Base-by-base conservation (phyloP, 352 stramenopile genomes). In the Hyaloperonospora brassicae region DNA sequence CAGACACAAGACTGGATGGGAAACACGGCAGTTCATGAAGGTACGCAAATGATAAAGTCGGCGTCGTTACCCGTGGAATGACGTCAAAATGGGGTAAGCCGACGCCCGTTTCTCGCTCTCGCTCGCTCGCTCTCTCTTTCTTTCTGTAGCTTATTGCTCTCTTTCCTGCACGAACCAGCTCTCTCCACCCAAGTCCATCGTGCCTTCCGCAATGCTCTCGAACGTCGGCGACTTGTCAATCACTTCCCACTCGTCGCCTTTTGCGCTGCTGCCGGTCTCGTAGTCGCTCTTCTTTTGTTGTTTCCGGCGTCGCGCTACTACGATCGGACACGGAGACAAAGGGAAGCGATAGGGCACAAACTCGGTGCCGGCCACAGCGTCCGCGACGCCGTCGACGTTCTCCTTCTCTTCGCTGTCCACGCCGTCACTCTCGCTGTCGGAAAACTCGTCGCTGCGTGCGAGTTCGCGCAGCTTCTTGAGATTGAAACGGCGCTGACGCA, bases 191-290 rank as follows among this genome's bases (percentile, higher is more conserved):
- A 79, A 57, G 34, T 80, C 67, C 27, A 57, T 55, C 53, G 63
- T 73, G 57, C 70, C 62, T 22, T 77, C 57, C 24, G 46, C 59
- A 5, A 84, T 57, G 45, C 68, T 77, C 54, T 86, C 74, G 53
- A 81, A 87, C 8, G 79, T 89, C 22, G 79, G 79, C 4, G 79
- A 89, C 67, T 85, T 87, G 69, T 89, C 74, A 21, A 89, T 62
- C 14, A 89, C 72, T 35, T 79, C 83, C 79, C 79, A 89, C 44
- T 87, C 79, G 39, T 89, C 79, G 30, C 68, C 65, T 66, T 84
- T 84, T 17, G 76, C 74, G 34, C 76, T 89, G 53, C 62, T 62
- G 39, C 53, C 48, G 25, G 53, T 50, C 45, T 71, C 66, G 30
- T 52, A 49, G 10, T 78, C 61, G 41, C 66, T 34, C 48, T 60